phyloP scores from a whole-genome alignment of 2,329 filamentous ascomycete genomes.

The Trichoderma endophyticum region DNA sequence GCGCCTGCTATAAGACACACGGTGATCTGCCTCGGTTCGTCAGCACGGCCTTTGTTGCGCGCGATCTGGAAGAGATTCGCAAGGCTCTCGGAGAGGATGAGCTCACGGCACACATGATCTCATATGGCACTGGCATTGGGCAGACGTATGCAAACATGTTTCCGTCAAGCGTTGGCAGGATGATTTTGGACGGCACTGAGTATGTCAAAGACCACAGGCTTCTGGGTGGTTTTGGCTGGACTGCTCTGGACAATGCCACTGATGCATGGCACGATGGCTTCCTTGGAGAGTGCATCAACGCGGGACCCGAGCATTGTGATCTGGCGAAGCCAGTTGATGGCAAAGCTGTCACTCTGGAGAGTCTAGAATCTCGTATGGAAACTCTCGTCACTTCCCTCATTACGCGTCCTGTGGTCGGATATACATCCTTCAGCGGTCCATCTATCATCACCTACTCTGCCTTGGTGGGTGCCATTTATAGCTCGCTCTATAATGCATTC shows the following conservation, averaged over 20 bases:
- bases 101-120: slow-evolving; percentile 48
- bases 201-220: slow-evolving; percentile 45
- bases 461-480: slow-evolving; percentile 40
- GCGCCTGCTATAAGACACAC: slow-evolving; percentile 40
- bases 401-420: slow-evolving; percentile 38
- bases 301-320: slow-evolving; percentile 45
- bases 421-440: slow-evolving; percentile 39
- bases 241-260: slow-evolving; percentile 47
- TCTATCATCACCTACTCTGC: slow-evolving; percentile 45
- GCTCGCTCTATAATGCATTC: slow-evolving; percentile 41
- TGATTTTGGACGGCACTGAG: slow-evolving; percentile 50
- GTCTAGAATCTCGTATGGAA: slow-evolving; percentile 40
- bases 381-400: slow-evolving; percentile 37
- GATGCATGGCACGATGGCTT: slow-evolving; percentile 50
- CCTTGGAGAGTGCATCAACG: slow-evolving; percentile 47
- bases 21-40: slow-evolving; percentile 48
- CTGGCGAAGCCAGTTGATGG: slow-evolving; percentile 36
- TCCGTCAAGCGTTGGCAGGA: slow-evolving; percentile 44
- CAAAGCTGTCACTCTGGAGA: slow-evolving; percentile 32
- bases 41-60: slow-evolving; percentile 45
- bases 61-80: slow-evolving; percentile 49
- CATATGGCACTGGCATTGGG: slow-evolving; percentile 51
- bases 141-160: slow-evolving; percentile 53
- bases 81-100: slow-evolving; percentile 44
- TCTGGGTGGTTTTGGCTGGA: slow-evolving; percentile 46